These are phyloP conservation scores for Holtermannia corniformis DNA, from an alignment of 768 basidiomycete species.

Conservation along the genomic window DNA sequence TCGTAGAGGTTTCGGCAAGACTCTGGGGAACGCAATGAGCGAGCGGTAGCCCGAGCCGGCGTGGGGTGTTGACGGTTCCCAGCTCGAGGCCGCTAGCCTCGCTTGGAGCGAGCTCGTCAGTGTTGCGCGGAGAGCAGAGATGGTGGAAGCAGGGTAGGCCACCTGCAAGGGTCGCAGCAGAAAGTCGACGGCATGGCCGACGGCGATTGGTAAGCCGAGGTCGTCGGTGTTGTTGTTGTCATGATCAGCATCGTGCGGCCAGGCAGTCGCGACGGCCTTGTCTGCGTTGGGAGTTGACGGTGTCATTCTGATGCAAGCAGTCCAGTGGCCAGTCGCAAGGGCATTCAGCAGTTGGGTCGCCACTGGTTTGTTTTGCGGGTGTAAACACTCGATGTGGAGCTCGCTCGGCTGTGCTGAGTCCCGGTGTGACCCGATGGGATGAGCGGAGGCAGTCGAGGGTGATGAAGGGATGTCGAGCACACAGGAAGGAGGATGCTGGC, in stretches of 20 bases:
- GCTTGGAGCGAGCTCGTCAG: background rate
- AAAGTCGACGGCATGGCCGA: background rate
- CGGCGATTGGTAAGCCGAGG: background rate
- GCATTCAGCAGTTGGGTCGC: no score
- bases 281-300: background rate
- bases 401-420: no score
- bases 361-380: no score
- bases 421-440: no score
- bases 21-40: conserved; percentile 26
- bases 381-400: no score
- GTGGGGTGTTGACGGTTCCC: conserved; percentile 29
- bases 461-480: no score
- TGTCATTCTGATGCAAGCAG: no score
- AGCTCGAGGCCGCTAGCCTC: conserved; percentile 17
- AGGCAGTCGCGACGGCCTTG: background rate
- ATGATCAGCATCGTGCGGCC: background rate
- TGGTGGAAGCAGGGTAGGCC: background rate
- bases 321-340: no score
- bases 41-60: conserved; percentile 35
- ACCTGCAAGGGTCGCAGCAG: background rate
- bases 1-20: conserved; percentile 25
- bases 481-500: no score
- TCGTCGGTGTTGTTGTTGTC: background rate
- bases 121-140: background rate
- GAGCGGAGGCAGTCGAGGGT: no score